These are phyloP conservation scores for Alisma plantagoaquatica DNA, from an alignment of 106 monocot species.

Conservation along the genomic window DNA sequence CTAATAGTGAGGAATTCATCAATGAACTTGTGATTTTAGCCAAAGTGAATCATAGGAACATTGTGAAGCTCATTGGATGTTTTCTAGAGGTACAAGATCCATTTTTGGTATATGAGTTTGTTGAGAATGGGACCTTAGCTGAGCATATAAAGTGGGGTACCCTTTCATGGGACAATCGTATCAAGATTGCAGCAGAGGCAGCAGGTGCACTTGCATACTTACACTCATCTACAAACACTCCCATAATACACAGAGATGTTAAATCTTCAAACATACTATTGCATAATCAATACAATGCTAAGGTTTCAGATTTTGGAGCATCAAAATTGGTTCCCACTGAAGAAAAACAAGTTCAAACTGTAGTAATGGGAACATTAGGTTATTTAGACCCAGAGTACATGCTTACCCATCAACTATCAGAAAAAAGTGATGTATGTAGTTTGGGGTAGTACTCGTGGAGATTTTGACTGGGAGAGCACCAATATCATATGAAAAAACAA, in stretches of 20 bases:
- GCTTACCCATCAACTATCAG: neutral
- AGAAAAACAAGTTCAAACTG: neutral
- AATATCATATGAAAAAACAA: neutral
- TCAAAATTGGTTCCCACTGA: neutral
- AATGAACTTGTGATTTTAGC: neutral
- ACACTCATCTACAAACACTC: neutral
- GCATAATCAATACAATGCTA: neutral
- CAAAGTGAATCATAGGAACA: neutral
- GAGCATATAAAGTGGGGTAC: neutral
- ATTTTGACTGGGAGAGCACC: neutral
- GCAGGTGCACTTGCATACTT: neutral
- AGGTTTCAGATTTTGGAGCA: neutral
- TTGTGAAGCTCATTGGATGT: neutral
- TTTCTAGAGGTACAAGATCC: neutral
- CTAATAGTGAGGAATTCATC: neutral
- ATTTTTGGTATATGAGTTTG: neutral
- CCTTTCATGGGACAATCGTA: neutral
- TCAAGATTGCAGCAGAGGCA: neutral
- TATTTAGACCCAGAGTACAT: neutral
- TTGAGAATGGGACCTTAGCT: neutral
- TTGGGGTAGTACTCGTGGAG: neutral
- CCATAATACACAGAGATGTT: neutral
- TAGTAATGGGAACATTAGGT: neutral
- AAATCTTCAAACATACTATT: neutral
- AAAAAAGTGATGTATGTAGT: neutral